Evolutionary conservation across 129 eudicot genomes (phyloP).

Genomic region (Pulicaria dysenterica): DNA sequence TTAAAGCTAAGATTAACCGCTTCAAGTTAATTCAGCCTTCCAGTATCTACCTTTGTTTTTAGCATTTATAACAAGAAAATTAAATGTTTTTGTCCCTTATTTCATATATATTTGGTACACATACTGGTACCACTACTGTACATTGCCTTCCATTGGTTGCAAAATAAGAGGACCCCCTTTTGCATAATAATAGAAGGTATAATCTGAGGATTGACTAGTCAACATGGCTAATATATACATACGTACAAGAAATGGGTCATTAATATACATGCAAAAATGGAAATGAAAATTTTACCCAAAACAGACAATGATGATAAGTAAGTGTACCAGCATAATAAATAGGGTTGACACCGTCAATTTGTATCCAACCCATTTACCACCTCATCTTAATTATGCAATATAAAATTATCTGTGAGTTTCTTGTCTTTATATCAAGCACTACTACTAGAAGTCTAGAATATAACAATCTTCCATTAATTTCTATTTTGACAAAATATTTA

Average conservation of each 20-base stretch:
- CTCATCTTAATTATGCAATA: neutral
- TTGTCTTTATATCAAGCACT: no score
- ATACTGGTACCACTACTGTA: slow-evolving; percentile 28
- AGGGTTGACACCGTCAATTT: slow-evolving; percentile 45
- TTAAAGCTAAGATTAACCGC: no score
- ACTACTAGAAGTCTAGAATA: no score
- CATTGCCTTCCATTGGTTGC: slow-evolving; percentile 33
- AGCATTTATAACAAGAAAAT: slow-evolving; percentile 1
- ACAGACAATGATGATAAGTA: slow-evolving; percentile 43
- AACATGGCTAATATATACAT: slow-evolving; percentile 24
- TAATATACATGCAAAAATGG: slow-evolving; percentile 30
- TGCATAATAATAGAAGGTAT: slow-evolving; percentile 39
- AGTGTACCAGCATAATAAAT: slow-evolving; percentile 26
- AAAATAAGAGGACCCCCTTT: slow-evolving; percentile 36
- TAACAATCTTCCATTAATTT: no score
- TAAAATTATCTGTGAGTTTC: no score
- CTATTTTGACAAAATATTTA: no score
- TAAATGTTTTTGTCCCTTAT: slow-evolving; percentile 29
- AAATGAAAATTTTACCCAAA: slow-evolving; percentile 36
- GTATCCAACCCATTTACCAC: slow-evolving; percentile 15
- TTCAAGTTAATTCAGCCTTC: no score
- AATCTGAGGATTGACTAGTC: slow-evolving; percentile 43
- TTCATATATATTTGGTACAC: neutral
- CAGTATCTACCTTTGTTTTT: neutral
- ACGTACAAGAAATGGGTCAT: slow-evolving; percentile 30